Evolutionary conservation across 2,329 filamentous ascomycete species (phyloP).

Genomic region (Ceratocystis ficicola): DNA sequence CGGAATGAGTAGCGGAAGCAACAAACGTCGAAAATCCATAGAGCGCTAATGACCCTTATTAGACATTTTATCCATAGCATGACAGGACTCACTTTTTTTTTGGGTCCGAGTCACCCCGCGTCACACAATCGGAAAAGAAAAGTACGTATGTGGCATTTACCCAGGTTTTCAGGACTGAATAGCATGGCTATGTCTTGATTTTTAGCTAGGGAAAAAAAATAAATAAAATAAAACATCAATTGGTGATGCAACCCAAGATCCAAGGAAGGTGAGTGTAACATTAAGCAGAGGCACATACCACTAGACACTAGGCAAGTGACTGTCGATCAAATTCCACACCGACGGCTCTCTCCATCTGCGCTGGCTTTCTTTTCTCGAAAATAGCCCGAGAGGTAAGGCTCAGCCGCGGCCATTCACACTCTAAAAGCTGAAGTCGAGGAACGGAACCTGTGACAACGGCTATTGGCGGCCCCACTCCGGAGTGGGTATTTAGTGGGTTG

Average conservation of each 20-base stretch:
- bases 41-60: neutral
- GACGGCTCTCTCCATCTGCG: no score
- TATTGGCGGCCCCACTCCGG: conserved; percentile 8
- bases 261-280: no score
- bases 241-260: no score
- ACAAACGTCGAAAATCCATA: neutral
- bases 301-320: no score
- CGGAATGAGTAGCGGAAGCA: neutral
- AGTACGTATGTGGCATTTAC: neutral
- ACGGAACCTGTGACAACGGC: neutral
- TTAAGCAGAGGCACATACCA: no score
- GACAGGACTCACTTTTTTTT: neutral
- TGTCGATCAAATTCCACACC: no score
- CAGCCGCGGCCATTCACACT: neutral
- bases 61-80: neutral
- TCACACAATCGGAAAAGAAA: neutral
- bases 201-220: neutral
- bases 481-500: neutral
- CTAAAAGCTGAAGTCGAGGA: no score
- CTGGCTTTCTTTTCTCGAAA: no score
- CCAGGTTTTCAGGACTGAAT: neutral
- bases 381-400: neutral
- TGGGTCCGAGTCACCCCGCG: neutral
- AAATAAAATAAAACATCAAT: neutral
- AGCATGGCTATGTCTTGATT: neutral